Evolutionary conservation across 257 asterid genomes (phyloP).

Genomic region (Knoxia roxburghii): DNA sequence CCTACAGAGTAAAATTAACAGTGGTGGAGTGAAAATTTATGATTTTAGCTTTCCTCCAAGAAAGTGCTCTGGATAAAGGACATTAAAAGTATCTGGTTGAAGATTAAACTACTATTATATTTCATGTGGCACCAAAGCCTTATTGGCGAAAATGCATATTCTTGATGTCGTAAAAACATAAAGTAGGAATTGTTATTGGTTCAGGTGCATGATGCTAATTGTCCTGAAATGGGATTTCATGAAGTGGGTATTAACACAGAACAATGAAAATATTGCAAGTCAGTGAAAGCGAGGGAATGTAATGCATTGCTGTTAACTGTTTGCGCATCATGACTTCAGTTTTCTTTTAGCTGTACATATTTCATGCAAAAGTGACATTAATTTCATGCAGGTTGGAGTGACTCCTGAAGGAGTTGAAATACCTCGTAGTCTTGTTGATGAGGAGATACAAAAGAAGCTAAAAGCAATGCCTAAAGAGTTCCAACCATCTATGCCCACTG

Average conservation of each 20-base stretch:
- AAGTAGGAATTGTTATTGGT: neutral
- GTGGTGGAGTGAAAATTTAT: neutral
- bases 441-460: constrained; percentile 79
- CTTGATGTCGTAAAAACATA: neutral
- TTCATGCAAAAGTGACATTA: neutral
- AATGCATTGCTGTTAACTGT: neutral
- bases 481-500: constrained; percentile 63
- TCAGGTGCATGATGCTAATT: neutral
- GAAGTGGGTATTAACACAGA: neutral
- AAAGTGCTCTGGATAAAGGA: neutral
- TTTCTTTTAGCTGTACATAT: neutral
- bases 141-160: neutral
- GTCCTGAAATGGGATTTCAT: neutral
- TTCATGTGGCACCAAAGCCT: no score
- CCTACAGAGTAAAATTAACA: neutral
- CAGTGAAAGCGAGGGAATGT: no score
- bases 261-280: neutral
- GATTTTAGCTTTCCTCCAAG: neutral
- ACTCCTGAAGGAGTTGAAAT: constrained; percentile 99
- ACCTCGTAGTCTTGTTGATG: constrained; percentile 90
- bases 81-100: neutral
- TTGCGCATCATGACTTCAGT: neutral
- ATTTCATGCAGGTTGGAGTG: constrained; percentile 75
- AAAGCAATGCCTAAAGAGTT: constrained; percentile 56
- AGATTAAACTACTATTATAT: neutral